These are phyloP conservation scores for Candida ulmi DNA, from an alignment of 805 yeast genomes.

Conservation along the genomic window DNA sequence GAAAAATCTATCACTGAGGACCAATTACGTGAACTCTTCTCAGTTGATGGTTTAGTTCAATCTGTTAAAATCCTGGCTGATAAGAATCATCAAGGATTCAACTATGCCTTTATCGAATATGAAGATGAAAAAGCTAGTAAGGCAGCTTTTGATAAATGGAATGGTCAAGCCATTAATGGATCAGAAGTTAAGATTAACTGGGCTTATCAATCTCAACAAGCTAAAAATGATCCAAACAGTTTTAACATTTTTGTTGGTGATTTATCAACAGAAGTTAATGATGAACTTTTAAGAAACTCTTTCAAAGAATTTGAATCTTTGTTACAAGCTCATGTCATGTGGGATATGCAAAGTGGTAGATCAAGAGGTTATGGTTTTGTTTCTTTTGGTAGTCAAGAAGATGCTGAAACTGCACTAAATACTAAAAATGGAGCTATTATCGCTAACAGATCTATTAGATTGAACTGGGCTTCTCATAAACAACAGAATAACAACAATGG, in stretches of 20 bases:
- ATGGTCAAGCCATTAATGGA: constrained; percentile 52
- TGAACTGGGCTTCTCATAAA: constrained; percentile 85
- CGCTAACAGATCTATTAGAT: constrained; percentile 71
- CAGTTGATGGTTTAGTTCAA: constrained; percentile 53
- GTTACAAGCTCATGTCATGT: constrained; percentile 87
- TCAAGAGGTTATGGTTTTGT: constrained; percentile 92
- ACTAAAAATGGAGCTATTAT: constrained; percentile 70
- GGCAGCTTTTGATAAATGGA: constrained; percentile 53
- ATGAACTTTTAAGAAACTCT: constrained; percentile 55
- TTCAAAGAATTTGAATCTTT: constrained; percentile 56
- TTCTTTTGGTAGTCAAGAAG: constrained; percentile 57
- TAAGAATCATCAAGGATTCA: constrained; percentile 65
- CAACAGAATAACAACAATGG: constrained; percentile 31
- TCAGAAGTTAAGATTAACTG: constrained; percentile 63
- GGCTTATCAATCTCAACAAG: constrained; percentile 80
- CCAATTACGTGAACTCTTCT: constrained; percentile 53
- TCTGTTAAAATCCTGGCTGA: constrained; percentile 70
- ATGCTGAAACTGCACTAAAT: constrained; percentile 69
- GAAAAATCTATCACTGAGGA: constrained; percentile 63
- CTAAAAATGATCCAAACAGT: constrained; percentile 43
- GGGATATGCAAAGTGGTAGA: constrained; percentile 94
- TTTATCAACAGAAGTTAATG: constrained; percentile 74
- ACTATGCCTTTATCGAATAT: constrained; percentile 82
- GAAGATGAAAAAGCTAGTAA: constrained; percentile 52
- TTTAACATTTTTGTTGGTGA: constrained; percentile 85